Conservation (phyloP, 768 basidiomycete species). For the Boletus sp. region DNA sequence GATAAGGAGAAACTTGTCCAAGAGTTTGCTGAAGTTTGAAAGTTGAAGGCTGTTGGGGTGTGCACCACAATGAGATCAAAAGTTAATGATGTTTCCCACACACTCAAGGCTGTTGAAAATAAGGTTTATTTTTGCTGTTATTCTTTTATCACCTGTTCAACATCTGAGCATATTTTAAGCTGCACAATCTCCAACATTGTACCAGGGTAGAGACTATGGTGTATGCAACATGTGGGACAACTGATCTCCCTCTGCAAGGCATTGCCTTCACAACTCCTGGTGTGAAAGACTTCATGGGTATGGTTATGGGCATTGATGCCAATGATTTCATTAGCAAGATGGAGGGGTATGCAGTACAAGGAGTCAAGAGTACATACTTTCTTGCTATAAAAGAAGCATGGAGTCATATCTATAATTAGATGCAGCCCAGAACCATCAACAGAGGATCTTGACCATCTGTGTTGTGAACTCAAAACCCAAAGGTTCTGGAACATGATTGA, state of each 20-base stretch:
- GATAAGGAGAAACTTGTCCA: too few species aligned
- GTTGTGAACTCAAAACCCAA: too few species aligned
- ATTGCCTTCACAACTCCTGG: neutral
- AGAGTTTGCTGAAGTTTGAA: too few species aligned
- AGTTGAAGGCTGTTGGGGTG: too few species aligned
- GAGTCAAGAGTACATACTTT: neutral
- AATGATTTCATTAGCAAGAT: neutral
- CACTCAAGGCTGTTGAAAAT: neutral
- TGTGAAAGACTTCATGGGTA: neutral
- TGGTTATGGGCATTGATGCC: neutral
- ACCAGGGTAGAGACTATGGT: neutral
- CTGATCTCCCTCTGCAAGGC: neutral
- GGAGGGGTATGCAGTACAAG: neutral
- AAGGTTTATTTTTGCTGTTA: neutral
- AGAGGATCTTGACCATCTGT: neutral
- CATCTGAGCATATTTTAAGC: neutral
- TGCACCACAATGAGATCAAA: neutral
- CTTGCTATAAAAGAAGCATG: neutral
- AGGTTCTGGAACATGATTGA: too few species aligned
- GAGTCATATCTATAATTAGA: neutral
- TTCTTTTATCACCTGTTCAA: too few species aligned
- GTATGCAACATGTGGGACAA: neutral
- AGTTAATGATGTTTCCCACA: neutral
- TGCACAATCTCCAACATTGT: neutral
- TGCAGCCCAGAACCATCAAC: neutral